A percentile compares a stretch with the other conserved stretches of the same genome.
These are phyloP conservation scores for Ustilago cynodontis DNA, from an alignment of 1,284 basidiomycete species.

Conservation along the genomic window DNA sequence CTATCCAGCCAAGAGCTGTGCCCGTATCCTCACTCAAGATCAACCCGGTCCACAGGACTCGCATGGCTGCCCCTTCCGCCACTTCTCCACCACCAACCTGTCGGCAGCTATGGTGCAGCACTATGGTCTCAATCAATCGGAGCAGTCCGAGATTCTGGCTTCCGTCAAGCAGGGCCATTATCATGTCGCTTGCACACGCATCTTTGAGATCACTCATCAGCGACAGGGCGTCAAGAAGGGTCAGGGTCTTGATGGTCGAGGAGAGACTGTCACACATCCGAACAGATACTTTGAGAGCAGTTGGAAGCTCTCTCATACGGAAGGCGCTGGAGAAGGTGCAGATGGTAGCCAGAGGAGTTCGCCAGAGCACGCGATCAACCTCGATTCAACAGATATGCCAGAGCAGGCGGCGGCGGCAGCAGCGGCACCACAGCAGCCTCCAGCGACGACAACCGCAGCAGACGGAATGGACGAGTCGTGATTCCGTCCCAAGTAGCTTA, in stretches of 20 bases:
- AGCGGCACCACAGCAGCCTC: constrained; percentile 4
- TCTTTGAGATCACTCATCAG: constrained; percentile 92
- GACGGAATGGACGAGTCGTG: constrained; percentile 45
- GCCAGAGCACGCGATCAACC: constrained; percentile 20
- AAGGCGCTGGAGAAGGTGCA: constrained; percentile 7
- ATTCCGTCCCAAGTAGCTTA: constrained; percentile 1
- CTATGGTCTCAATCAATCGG: constrained; percentile 79
- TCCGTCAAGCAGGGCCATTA: constrained; percentile 86
- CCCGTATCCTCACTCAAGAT: constrained; percentile 85
- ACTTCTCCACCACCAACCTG: constrained; percentile 87
- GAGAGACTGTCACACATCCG: constrained; percentile 92
- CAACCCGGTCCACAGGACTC: constrained; percentile 80
- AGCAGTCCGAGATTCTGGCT: constrained; percentile 87
- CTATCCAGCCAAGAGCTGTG: constrained; percentile 94
- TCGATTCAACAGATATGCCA: neutral
- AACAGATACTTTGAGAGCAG: constrained; percentile 79
- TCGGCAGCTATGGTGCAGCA: constrained; percentile 80
- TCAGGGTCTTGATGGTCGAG: constrained; percentile 82
- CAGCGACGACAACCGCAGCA: constrained; percentile 3
- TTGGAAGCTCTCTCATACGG: constrained; percentile 57
- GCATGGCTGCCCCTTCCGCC: constrained; percentile 95
- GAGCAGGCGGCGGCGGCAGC: neutral
- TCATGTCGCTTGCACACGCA: constrained; percentile 95
- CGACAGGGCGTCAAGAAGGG: constrained; percentile 83
- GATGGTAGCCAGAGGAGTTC: constrained; percentile 22